phyloP scores from a whole-genome alignment of 257 asterid species.

The Apocynum venetum region DNA sequence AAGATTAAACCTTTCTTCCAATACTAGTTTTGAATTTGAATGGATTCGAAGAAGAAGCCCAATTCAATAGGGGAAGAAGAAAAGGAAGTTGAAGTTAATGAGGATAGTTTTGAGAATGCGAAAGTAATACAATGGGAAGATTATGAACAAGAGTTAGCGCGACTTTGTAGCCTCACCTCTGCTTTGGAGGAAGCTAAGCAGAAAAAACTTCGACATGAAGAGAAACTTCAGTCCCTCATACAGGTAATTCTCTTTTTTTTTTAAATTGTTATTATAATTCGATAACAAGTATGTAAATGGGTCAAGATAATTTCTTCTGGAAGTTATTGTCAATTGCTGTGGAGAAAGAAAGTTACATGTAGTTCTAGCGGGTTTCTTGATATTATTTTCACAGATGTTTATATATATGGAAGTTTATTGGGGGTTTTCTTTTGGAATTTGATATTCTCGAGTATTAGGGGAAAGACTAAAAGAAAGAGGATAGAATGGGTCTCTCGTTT shows the following conservation, averaged over 20 bases:
- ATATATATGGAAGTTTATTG: neutral
- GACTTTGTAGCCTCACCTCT: constrained; percentile 75
- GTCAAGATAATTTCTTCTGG: neutral
- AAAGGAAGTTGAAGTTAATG: constrained; percentile 6
- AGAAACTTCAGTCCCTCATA: constrained; percentile 54
- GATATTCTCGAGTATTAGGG: neutral
- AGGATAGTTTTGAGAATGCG: constrained; percentile 28
- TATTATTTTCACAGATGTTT: neutral
- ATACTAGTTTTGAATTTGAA: neutral
- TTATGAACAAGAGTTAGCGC: constrained; percentile 79
- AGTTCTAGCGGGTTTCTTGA: neutral
- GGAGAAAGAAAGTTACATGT: neutral
- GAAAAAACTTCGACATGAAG: constrained; percentile 51
- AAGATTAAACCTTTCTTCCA: neutral
- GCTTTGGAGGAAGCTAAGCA: constrained; percentile 64
- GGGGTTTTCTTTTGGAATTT: neutral
- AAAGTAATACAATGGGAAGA: constrained; percentile 82
- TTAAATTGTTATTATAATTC: neutral
- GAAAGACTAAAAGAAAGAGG: neutral
- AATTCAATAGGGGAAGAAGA: constrained; percentile 11
- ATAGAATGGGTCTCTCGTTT: neutral
- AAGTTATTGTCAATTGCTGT: neutral
- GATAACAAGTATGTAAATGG: neutral
- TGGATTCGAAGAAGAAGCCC: constrained; percentile 22
- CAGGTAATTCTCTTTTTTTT: constrained; percentile 33